A percentile compares a stretch with the other conserved stretches of the same genome.
These are phyloP conservation scores for Patellaria atrata DNA, from an alignment of 495 filamentous ascomycete genomes.

Conservation along the genomic window DNA sequence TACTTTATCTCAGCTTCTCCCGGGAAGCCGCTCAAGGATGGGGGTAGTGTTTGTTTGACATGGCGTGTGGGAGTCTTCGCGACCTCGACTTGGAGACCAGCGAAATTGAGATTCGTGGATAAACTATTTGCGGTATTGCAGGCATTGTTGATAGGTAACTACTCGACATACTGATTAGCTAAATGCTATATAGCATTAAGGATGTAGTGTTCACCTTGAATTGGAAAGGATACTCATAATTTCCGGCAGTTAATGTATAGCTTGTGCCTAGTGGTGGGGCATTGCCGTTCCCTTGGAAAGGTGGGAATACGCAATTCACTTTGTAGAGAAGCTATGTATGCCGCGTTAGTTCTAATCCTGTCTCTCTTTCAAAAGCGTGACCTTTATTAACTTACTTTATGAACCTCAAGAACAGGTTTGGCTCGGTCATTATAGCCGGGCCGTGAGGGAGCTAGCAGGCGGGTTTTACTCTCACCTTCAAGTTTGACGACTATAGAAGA, in stretches of 20 bases:
- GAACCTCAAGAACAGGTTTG: constrained; percentile 54
- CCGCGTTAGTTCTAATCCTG: constrained; percentile 1
- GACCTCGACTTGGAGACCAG: constrained; percentile 42
- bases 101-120: constrained; percentile 41
- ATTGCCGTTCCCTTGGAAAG: constrained; percentile 34
- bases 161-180: constrained; percentile 22
- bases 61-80: constrained; percentile 41
- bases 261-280: constrained; percentile 27
- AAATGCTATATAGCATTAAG: background rate
- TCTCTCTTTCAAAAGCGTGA: background rate
- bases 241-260: constrained; percentile 57
- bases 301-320: constrained; percentile 48
- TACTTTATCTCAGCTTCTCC: constrained; percentile 82
- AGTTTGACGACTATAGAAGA: constrained; percentile 80
- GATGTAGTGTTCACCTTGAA: constrained; percentile 49
- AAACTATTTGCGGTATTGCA: constrained; percentile 51
- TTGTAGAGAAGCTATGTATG: constrained; percentile 48
- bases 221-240: constrained; percentile 76
- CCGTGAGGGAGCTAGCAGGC: constrained; percentile 30
- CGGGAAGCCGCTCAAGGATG: constrained; percentile 67
- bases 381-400: constrained; percentile 43
- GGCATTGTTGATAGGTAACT: constrained; percentile 75
- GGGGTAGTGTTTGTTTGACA: constrained; percentile 76
- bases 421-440: constrained; percentile 38
- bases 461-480: constrained; percentile 73